phyloP scores from a whole-genome alignment of 108 stramenopile genomes.

The Pseudonitzschia multiseries region DNA sequence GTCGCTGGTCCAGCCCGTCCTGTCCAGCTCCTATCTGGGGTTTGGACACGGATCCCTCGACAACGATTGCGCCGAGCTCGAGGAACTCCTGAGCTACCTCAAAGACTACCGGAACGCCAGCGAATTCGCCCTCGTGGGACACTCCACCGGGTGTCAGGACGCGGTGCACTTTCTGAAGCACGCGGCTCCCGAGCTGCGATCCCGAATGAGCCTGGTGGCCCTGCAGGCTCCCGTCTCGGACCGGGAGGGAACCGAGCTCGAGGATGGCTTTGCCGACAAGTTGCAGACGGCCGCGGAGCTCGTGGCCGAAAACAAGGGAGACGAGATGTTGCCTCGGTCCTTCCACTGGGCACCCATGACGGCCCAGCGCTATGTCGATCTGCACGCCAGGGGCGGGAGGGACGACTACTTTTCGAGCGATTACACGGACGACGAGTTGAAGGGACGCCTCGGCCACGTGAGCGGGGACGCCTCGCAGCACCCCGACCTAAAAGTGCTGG shows the following conservation, averaged over 20 bases:
- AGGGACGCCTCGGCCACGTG: slow-evolving; percentile 63
- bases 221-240: slow-evolving; percentile 94
- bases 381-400: slow-evolving; percentile 71
- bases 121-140: slow-evolving; percentile 82
- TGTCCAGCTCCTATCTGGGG: slow-evolving; percentile 67
- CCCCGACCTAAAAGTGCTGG: slow-evolving; percentile 47
- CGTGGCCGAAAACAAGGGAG: slow-evolving; percentile 37
- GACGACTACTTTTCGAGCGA: slow-evolving; percentile 96
- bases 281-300: slow-evolving; percentile 54
- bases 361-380: slow-evolving; percentile 77
- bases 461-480: slow-evolving; percentile 9
- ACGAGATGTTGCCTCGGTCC: slow-evolving; percentile 91
- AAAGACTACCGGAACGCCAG: slow-evolving; percentile 50
- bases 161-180: slow-evolving; percentile 78
- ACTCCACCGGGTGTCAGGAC: slow-evolving; percentile 94
- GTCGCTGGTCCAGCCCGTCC: slow-evolving; percentile 80
- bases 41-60: slow-evolving; percentile 79
- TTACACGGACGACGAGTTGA: slow-evolving; percentile 75
- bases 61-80: slow-evolving; percentile 64
- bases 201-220: slow-evolving; percentile 51
- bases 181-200: slow-evolving; percentile 23
- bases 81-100: slow-evolving; percentile 58
- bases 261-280: slow-evolving; percentile 21
- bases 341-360: slow-evolving; percentile 94
- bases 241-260: slow-evolving; percentile 60